Evolutionary conservation across 306 rosid species (phyloP), one percentile per base, ranked within the genome.

Genomic region (Dryas alaskensis): DNA sequence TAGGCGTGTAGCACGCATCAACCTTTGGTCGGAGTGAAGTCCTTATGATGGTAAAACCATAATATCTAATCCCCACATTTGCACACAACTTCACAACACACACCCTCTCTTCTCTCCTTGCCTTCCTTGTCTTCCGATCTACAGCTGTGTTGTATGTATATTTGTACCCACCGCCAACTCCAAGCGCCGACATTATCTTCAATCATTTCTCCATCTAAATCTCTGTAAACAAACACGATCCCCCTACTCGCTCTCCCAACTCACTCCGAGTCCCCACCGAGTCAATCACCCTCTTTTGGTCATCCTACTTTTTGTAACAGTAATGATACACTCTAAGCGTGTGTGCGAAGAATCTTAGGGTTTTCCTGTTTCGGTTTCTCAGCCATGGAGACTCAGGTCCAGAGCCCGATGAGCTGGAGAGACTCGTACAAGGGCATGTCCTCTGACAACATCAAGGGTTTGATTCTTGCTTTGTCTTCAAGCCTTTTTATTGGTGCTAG

Each of bases 401-500:
- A 65, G 27, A 75, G 71, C 74, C 78, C 76, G 60, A 74, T 81
- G 47, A 89, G 89, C 76, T 89, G 92, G 92, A 84, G 92, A 50
- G 92, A 73, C 54, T 48, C 82, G 6, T 79, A 79, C 57, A 82
- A 79, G 79, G 98, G 93, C 4, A 89, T 92, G 96, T 90, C 98
- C 69, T 77, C 92, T 43, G 98, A 90, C 22, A 92, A 92, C 60
- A 44, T 92, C 4, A 92, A 90, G 58, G 98, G 98, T 50, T 73
- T 92, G 40, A 72, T 83, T 57, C 93, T 92, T 42, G 98, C 88
- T 73, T 88, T 92, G 17, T 92, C 98, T 1, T 92, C 98, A 0
- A 92, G 98, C 79, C 73, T 92, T 60, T 92, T 92, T 70, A 92
- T 92, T 52, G 98, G 98, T 17, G 94, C 91, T 40, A 90, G 96